A percentile compares a stretch with the other conserved stretches of the same genome.
Conservation (phyloP, 1,139 yeast species). For the Debaryomycetaceae sp. region DNA sequence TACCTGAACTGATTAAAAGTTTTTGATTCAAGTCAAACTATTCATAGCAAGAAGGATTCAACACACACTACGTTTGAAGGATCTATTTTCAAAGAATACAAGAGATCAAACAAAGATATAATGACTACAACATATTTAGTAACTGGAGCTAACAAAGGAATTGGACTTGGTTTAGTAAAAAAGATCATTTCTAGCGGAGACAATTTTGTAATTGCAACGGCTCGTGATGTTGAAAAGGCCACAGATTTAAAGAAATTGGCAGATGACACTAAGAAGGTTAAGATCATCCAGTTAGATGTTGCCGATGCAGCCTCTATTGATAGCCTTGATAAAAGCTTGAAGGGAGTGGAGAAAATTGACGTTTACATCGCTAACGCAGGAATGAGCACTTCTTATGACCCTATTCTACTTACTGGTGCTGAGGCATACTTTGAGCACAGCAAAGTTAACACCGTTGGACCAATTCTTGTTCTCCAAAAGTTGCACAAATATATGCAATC, state of each 20-base stretch:
- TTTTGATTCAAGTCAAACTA: too few relatives aligned
- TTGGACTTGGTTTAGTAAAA: slow-evolving; percentile 14
- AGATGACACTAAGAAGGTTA: slow-evolving; percentile 3
- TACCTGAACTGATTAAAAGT: too few relatives aligned
- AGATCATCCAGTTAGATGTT: slow-evolving; percentile 3
- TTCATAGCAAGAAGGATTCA: too few relatives aligned
- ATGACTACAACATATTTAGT: slow-evolving; percentile 9
- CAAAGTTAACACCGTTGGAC: slow-evolving; percentile 26
- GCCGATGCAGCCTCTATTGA: not conserved
- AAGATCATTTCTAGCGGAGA: slow-evolving; percentile 1
- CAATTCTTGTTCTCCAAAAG: slow-evolving; percentile 23
- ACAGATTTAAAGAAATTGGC: slow-evolving; percentile 10
- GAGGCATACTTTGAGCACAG: slow-evolving; percentile 16
- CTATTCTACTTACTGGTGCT: slow-evolving; percentile 6
- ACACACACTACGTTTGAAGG: too few relatives aligned
- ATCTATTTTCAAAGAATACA: too few relatives aligned
- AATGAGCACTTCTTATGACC: slow-evolving; percentile 3
- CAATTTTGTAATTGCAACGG: slow-evolving; percentile 13
- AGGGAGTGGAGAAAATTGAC: slow-evolving; percentile 12
- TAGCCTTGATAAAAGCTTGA: slow-evolving; percentile 9
- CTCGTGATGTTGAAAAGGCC: slow-evolving; percentile 13
- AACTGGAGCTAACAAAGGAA: slow-evolving; percentile 21
- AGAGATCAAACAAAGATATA: too few relatives aligned
- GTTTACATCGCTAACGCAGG: slow-evolving; percentile 18
- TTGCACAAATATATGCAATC: slow-evolving; percentile 21